Evolutionary conservation across 768 basidiomycete genomes (phyloP).

Genomic region (Galerina marginata): DNA sequence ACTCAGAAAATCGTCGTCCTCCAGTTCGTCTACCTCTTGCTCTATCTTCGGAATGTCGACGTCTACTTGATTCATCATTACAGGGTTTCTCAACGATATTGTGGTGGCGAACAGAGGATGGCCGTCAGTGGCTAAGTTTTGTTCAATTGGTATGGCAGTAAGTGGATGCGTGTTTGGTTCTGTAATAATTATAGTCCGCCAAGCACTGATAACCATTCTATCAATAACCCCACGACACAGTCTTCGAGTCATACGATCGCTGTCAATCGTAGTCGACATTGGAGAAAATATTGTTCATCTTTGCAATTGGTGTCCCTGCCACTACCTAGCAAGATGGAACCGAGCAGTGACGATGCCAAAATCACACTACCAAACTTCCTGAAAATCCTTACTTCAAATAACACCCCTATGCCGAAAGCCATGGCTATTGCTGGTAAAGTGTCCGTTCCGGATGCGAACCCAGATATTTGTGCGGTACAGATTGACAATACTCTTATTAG

Average conservation of each 20-base stretch:
- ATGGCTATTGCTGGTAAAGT: slow-evolving; percentile 75
- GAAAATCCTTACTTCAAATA: slow-evolving; percentile 63
- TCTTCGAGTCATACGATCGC: too few species aligned
- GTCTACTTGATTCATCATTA: slow-evolving; percentile 15
- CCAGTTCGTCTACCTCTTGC: slow-evolving; percentile 52
- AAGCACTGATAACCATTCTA: too few species aligned
- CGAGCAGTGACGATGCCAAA: slow-evolving; percentile 34
- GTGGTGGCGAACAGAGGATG: not conserved
- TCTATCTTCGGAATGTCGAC: slow-evolving; percentile 19
- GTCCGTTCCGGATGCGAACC: slow-evolving; percentile 40
- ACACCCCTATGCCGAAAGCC: slow-evolving; percentile 65
- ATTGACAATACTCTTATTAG: slow-evolving; percentile 40
- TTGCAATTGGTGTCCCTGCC: too few species aligned
- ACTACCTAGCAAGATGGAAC: too few species aligned
- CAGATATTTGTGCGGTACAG: not conserved
- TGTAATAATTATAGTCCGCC: too few species aligned
- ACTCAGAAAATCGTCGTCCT: slow-evolving; percentile 51
- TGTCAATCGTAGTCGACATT: too few species aligned
- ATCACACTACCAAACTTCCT: slow-evolving; percentile 70
- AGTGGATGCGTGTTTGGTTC: too few species aligned
- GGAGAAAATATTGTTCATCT: too few species aligned
- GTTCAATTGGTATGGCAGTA: too few species aligned
- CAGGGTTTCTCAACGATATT: not conserved
- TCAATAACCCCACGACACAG: too few species aligned
- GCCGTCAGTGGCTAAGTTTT: too few species aligned